Base-by-base conservation (phyloP, 257 asterid genomes). In the Rauvolfia tetraphylla region DNA sequence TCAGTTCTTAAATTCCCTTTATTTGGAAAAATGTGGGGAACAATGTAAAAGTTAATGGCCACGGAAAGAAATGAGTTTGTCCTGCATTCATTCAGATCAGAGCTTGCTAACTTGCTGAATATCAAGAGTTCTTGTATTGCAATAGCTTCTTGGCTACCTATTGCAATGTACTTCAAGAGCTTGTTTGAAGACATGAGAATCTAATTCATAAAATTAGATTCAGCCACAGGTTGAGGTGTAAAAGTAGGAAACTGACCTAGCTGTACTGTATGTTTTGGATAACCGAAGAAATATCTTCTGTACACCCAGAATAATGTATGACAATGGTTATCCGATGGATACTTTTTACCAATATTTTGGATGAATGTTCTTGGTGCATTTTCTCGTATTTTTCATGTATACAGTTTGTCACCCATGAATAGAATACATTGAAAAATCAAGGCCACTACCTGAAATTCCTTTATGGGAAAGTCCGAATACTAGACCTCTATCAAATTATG, bases 311-410 rank as follows among this genome's bases (percentile, higher is more conserved):
- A 67, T 67, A 42, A 23, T 36, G 7, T 22, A 67, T 38, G 71
- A 66, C 29, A 66, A 18, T 66, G 71, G 36, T 66, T 66, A 36
- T 36, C 71, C 25, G 25, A 10, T 67, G 71, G 72, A 67, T 14
- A 3, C 18, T 67, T 8, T 38, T 20, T 38, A 25, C 11, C 9
- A 36, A 66, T 36, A 38, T 20, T n/a, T 4, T 0, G 48, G 48
- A 66, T 8, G 49, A 36, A 66, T 22, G 42, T 31, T 5, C n/a
- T 33, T 39, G 27, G 25, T 38, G 72, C 51, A 38, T 67, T 41
- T 65, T 34, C 34, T 67, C 51, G 22, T 67, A 10, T 67, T 67
- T 67, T 20, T 22, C 38, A 38, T 15, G 57, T 51, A 51, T 51
- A 51, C 23, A 62, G 33, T 67, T 67, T n/a, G 17, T 22, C 31